These are phyloP conservation scores for Collybia sordida DNA, from an alignment of 768 basidiomycete species.

Conservation along the genomic window DNA sequence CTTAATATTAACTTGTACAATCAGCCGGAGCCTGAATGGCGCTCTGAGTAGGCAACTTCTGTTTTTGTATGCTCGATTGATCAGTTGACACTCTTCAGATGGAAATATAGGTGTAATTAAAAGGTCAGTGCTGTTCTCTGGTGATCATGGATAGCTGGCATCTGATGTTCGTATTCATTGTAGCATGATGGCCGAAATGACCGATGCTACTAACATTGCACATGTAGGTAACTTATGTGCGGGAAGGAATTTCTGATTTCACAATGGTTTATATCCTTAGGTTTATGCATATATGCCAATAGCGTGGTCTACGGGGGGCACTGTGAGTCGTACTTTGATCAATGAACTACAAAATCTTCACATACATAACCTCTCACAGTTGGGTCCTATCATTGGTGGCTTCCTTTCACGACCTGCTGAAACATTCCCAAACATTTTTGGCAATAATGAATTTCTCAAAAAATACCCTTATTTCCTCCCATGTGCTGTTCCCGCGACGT, in stretches of 20 bases:
- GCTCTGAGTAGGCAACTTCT: constrained; percentile 53
- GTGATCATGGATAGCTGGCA: neutral
- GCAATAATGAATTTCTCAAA: constrained; percentile 44
- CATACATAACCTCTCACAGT: constrained; percentile 15
- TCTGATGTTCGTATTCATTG: neutral
- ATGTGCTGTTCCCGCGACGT: constrained; percentile 66
- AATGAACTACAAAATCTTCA: no score
- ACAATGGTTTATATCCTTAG: constrained; percentile 15
- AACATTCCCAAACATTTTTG: constrained; percentile 49
- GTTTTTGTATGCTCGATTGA: neutral
- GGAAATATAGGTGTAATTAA: constrained; percentile 74
- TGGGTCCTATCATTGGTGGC: constrained; percentile 62
- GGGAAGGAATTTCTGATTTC: neutral
- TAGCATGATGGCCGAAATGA: constrained; percentile 73
- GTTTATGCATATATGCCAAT: constrained; percentile 70
- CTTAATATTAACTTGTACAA: no score
- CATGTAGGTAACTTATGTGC: constrained; percentile 31
- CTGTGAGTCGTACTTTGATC: constrained; percentile 2
- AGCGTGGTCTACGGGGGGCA: constrained; percentile 34
- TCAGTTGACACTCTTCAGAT: constrained; percentile 25
- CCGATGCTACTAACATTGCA: constrained; percentile 70
- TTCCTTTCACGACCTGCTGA: constrained; percentile 53
- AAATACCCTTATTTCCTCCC: constrained; percentile 67
- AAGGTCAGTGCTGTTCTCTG: constrained; percentile 23
- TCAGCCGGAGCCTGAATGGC: constrained; percentile 66